A percentile compares a stretch with the other conserved stretches of the same genome.
phyloP scores from a whole-genome alignment of 768 basidiomycete genomes.

The Cyclocybe cylindracea region DNA sequence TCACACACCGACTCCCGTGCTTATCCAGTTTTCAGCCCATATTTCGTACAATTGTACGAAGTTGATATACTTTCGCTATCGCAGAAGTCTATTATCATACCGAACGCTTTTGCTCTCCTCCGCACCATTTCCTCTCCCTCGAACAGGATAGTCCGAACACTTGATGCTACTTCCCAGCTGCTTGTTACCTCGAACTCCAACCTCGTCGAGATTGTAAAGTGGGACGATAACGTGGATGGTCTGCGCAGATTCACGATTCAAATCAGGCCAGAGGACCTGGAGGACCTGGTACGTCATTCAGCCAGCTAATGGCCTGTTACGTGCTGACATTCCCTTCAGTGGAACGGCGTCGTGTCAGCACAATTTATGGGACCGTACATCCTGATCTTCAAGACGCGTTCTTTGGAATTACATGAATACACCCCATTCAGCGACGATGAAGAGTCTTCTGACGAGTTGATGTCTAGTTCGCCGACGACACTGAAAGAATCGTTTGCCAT shows the following conservation, averaged over 20 bases:
- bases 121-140: slow-evolving; percentile 17
- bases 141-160: slow-evolving; percentile 30
- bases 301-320: neutral
- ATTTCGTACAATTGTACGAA: slow-evolving; percentile 21
- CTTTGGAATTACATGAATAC: slow-evolving; percentile 45
- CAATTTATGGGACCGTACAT: slow-evolving; percentile 49
- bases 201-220: slow-evolving; percentile 38
- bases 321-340: slow-evolving; percentile 23
- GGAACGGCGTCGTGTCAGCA: slow-evolving; percentile 42
- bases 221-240: slow-evolving; percentile 22
- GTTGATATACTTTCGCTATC: slow-evolving; percentile 12
- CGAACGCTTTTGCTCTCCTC: slow-evolving; percentile 18
- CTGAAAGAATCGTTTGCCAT: slow-evolving; percentile 25
- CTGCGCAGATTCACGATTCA: slow-evolving; percentile 9
- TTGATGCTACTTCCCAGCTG: slow-evolving; percentile 32
- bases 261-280: slow-evolving; percentile 26
- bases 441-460: neutral
- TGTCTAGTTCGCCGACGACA: neutral
- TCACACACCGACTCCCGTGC: neutral
- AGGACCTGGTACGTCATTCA: slow-evolving; percentile 32
- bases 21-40: slow-evolving; percentile 16
- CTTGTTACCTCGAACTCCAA: slow-evolving; percentile 30
- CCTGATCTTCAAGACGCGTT: slow-evolving; percentile 52
- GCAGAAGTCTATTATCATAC: neutral
- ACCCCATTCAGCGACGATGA: slow-evolving; percentile 21